Conservation (phyloP, 2,329 filamentous ascomycete species). For the Cytospora schulzeri region DNA sequence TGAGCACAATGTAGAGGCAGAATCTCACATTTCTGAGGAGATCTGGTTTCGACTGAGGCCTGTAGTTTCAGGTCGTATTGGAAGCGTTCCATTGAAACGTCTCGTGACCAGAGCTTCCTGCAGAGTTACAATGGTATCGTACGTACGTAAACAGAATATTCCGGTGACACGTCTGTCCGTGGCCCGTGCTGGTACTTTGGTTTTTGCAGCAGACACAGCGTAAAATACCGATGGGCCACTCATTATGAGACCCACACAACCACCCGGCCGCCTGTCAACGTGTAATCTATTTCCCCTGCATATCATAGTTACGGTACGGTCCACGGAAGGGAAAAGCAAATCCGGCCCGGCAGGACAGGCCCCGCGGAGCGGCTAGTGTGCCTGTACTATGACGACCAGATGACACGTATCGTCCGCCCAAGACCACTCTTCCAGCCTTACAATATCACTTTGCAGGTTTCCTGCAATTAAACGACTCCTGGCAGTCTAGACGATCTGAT, state of each 20-base stretch:
- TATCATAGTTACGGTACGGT: neutral
- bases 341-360: neutral
- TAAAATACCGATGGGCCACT: neutral
- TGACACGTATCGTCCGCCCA: neutral
- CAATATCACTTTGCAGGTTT: no score
- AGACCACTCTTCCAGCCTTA: neutral
- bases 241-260: neutral
- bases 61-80: neutral
- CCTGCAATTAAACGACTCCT: neutral
- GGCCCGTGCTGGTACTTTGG: neutral
- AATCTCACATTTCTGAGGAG: conserved; percentile 9
- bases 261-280: neutral
- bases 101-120: conserved; percentile 17
- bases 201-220: neutral
- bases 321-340: neutral
- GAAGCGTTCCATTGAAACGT: conserved; percentile 4
- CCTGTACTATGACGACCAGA: neutral
- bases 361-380: neutral
- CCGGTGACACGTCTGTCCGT: neutral
- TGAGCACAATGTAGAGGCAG: neutral
- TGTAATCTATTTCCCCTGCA: neutral
- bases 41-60: conserved; percentile 5
- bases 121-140: neutral
- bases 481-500: neutral
- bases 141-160: neutral